Conservation (phyloP, 192 early-diverging fungal genomes). For the Geranomyces variabilis region DNA sequence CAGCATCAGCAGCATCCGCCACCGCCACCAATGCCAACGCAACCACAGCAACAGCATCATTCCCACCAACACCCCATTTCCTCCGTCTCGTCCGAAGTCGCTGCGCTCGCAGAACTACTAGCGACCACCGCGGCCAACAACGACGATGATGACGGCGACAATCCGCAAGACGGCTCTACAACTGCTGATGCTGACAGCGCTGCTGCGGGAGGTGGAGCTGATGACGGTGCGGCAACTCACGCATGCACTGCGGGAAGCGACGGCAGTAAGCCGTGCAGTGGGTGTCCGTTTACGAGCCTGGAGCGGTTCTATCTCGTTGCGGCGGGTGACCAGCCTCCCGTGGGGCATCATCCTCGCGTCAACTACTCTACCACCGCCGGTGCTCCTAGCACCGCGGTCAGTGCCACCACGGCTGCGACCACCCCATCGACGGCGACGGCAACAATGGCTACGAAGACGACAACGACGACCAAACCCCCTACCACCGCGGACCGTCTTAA, state of each 20-base stretch:
- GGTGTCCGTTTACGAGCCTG: conserved; percentile 26
- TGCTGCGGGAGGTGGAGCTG: neutral
- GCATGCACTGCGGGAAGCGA: neutral
- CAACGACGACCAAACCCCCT: no score
- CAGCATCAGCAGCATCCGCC: neutral
- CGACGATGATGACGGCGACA: no score
- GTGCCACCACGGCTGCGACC: no score
- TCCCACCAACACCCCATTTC: neutral
- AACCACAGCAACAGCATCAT: no score
- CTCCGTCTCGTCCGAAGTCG: conserved; percentile 13
- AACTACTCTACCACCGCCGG: neutral
- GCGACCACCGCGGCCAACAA: neutral
- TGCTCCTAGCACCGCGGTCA: neutral
- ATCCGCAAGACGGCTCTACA: no score
- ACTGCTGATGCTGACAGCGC: neutral
- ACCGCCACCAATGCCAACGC: neutral
- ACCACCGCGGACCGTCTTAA: conserved; percentile 57
- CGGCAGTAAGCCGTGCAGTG: neutral
- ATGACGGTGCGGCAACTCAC: neutral
- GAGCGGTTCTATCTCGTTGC: conserved; percentile 79
- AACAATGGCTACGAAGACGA: neutral
- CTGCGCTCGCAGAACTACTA: conserved; percentile 19
- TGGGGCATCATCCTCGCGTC: neutral
- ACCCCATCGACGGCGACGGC: no score
- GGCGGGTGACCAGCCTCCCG: conserved; percentile 56